These are phyloP conservation scores for Myrmaecium sp. DNA, from an alignment of 2,329 filamentous ascomycete species.

Conservation along the genomic window DNA sequence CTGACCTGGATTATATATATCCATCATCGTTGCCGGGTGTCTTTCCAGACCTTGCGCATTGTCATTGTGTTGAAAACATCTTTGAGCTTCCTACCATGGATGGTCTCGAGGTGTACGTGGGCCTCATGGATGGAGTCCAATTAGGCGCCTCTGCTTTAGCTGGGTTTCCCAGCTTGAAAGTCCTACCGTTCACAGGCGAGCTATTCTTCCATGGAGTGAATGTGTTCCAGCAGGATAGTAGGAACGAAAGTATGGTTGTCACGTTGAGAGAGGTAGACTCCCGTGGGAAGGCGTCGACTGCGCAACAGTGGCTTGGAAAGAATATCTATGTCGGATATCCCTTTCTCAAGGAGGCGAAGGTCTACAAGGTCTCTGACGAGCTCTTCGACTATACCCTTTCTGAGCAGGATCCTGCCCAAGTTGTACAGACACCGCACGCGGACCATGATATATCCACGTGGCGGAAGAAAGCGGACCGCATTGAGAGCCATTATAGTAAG, in stretches of 20 bases:
- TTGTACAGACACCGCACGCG: constrained; percentile 53
- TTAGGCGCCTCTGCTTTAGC: constrained; percentile 71
- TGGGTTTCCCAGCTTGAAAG: constrained; percentile 82
- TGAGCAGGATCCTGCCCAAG: constrained; percentile 41
- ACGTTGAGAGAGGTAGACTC: constrained; percentile 61
- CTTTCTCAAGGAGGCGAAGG: constrained; percentile 85
- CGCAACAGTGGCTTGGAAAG: constrained; percentile 66
- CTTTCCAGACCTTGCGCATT: constrained; percentile 76
- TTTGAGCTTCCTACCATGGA: constrained; percentile 90
- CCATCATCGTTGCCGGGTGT: constrained; percentile 75
- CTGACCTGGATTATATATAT: constrained; percentile 63
- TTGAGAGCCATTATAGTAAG: constrained; percentile 81
- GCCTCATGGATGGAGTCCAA: constrained; percentile 69
- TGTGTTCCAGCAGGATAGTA: constrained; percentile 89
- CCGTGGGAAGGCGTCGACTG: constrained; percentile 52
- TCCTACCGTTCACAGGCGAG: constrained; percentile 63
- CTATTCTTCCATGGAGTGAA: constrained; percentile 80
- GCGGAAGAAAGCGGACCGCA: constrained; percentile 64
- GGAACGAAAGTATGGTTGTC: constrained; percentile 91
- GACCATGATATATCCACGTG: constrained; percentile 67
- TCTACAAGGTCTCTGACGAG: constrained; percentile 79
- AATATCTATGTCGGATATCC: constrained; percentile 86
- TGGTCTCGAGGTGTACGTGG: constrained; percentile 69
- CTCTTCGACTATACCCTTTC: constrained; percentile 73
- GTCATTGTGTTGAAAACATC: constrained; percentile 87